phyloP scores from a whole-genome alignment of 306 rosid species.

The Begonia fuchsioides region DNA sequence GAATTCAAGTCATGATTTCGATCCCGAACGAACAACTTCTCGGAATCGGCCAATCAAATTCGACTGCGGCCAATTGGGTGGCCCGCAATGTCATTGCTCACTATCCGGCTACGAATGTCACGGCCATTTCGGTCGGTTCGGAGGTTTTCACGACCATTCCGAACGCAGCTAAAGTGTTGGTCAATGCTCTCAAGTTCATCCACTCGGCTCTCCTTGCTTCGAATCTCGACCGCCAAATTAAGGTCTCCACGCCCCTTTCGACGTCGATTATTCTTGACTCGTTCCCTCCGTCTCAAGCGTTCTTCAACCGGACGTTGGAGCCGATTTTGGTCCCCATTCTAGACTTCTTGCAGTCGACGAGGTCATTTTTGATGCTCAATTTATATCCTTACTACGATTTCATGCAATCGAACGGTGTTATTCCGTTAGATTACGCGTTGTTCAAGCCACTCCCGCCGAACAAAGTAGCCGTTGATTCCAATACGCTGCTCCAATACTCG shows the following conservation, averaged over 20 bases:
- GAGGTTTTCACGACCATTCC: slow-evolving; percentile 71
- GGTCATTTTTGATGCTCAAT: slow-evolving; percentile 73
- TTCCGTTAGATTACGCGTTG: slow-evolving; percentile 83
- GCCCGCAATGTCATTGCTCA: slow-evolving; percentile 69
- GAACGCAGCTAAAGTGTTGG: slow-evolving; percentile 74
- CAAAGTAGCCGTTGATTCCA: slow-evolving; percentile 81
- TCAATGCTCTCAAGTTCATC: slow-evolving; percentile 66
- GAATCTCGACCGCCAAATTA: slow-evolving; percentile 63
- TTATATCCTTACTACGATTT: slow-evolving; percentile 85
- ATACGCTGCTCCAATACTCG: slow-evolving; percentile 76
- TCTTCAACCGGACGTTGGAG: slow-evolving; percentile 69
- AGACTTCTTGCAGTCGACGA: slow-evolving; percentile 68
- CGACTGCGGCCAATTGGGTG: slow-evolving; percentile 91
- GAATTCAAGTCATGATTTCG: slow-evolving; percentile 60
- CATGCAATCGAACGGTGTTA: slow-evolving; percentile 51
- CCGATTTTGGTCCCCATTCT: slow-evolving; percentile 71
- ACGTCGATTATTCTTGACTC: slow-evolving; percentile 79
- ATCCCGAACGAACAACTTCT: slow-evolving; percentile 80
- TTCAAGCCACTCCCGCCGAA: slow-evolving; percentile 82
- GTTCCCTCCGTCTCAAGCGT: slow-evolving; percentile 92
- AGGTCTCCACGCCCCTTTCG: slow-evolving; percentile 79
- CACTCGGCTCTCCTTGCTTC: slow-evolving; percentile 88
- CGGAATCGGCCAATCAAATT: slow-evolving; percentile 92
- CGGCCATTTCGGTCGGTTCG: slow-evolving; percentile 74
- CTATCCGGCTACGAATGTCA: slow-evolving; percentile 81